Conservation (phyloP, 2,329 filamentous ascomycete species). For the Penicillium sp. region DNA sequence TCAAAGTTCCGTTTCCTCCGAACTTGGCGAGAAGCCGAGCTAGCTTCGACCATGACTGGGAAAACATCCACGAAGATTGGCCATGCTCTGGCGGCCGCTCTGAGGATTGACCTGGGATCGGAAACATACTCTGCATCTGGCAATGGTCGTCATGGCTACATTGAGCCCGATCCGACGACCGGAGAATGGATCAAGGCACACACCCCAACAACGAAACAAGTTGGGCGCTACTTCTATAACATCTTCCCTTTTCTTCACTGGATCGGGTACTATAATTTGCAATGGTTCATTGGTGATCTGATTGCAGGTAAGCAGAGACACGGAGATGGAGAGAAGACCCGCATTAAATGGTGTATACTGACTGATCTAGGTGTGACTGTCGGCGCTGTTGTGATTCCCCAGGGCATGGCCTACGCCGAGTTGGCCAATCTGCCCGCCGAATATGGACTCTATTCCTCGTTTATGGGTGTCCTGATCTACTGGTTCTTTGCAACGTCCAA, state of each 20-base stretch:
- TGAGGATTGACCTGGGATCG: not conserved
- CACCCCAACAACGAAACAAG: slow-evolving; percentile 55
- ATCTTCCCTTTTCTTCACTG: slow-evolving; percentile 83
- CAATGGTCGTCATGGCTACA: slow-evolving; percentile 49
- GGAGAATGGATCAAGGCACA: slow-evolving; percentile 66
- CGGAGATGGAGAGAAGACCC: not conserved
- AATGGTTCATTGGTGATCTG: slow-evolving; percentile 84
- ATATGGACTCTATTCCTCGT: slow-evolving; percentile 90
- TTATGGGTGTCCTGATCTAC: slow-evolving; percentile 91
- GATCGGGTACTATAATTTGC: slow-evolving; percentile 78
- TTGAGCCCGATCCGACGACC: slow-evolving; percentile 73
- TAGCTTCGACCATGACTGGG: not conserved
- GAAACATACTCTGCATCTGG: not conserved
- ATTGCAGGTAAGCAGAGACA: slow-evolving; percentile 56
- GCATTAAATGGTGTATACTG: not conserved
- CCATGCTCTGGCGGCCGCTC: not conserved
- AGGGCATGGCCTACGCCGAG: slow-evolving; percentile 91
- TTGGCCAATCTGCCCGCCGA: slow-evolving; percentile 76
- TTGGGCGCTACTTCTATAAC: slow-evolving; percentile 60
- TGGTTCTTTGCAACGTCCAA: slow-evolving; percentile 99
- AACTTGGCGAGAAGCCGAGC: not conserved
- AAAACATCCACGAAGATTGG: not conserved
- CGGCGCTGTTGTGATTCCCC: slow-evolving; percentile 82
- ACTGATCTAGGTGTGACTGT: slow-evolving; percentile 60
- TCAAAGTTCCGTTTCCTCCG: not conserved